A percentile compares a stretch with the other conserved stretches of the same genome.
Evolutionary conservation across 495 filamentous ascomycete genomes (phyloP).

Genomic region (Lophium mytilinum): DNA sequence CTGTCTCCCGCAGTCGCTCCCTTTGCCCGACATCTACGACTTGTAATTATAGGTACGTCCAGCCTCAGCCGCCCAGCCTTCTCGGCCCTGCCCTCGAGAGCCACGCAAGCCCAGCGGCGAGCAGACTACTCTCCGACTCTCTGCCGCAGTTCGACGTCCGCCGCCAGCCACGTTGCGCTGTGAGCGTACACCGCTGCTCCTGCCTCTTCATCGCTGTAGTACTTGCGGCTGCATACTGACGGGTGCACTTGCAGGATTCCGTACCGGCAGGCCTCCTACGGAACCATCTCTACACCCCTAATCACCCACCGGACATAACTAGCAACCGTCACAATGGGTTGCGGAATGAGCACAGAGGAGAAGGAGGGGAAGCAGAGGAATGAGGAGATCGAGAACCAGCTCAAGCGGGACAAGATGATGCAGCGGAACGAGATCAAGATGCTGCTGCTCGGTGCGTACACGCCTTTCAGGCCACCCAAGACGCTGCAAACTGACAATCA

Average conservation of each 20-base stretch:
- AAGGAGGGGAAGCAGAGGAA: conserved; percentile 92
- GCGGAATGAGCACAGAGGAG: conserved; percentile 98
- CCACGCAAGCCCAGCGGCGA: not conserved
- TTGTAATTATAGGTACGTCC: conserved; percentile 14
- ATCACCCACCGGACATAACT: conserved; percentile 9
- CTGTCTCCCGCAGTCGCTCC: not conserved
- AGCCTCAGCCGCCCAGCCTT: not conserved
- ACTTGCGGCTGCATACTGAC: not conserved
- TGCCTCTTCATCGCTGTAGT: not conserved
- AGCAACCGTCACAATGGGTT: conserved; percentile 73
- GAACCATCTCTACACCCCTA: conserved; percentile 9
- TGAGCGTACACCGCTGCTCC: not conserved
- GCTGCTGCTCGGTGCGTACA: conserved; percentile 35
- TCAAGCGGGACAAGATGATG: conserved; percentile 36
- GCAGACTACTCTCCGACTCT: not conserved
- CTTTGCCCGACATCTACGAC: not conserved
- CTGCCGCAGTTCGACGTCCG: no score
- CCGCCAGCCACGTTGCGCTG: no score
- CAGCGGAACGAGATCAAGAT: conserved; percentile 40
- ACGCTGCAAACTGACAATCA: conserved; percentile 12
- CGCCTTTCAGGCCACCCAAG: not conserved
- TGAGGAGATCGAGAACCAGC: conserved; percentile 40
- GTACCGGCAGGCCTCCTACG: conserved; percentile 22
- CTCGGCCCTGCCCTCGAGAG: not conserved
- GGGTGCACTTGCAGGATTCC: conserved; percentile 4